Percentiles rank a stretch among this genome's conserved stretches.
Evolutionary conservation across 192 early-diverging fungal species (phyloP).

Genomic region (Coemansia javaensis): DNA sequence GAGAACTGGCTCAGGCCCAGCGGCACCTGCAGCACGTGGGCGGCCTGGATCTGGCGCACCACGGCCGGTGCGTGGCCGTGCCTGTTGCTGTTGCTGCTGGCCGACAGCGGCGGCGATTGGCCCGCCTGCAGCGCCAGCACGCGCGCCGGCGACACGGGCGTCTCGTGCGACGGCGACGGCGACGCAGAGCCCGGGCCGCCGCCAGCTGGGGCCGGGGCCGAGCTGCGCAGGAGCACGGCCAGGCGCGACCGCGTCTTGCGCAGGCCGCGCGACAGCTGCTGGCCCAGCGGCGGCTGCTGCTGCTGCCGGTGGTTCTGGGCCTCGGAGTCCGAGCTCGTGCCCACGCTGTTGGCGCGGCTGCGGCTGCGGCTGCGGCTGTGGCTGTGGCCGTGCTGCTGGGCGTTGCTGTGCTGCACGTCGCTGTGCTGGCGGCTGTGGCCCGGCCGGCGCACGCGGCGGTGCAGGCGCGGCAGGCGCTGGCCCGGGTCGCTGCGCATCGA

Average conservation of each 20-base stretch:
- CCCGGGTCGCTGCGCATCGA: conserved; percentile 10
- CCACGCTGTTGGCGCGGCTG: too few species aligned
- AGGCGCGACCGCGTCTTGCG: conserved; percentile 33
- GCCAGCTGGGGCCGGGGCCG: too few species aligned
- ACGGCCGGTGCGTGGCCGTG: background rate
- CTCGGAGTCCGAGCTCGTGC: background rate
- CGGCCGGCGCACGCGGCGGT: too few species aligned
- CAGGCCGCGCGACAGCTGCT: conserved; percentile 12
- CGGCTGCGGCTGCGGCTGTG: background rate
- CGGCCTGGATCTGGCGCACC: conserved; percentile 36
- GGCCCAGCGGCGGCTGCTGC: too few species aligned
- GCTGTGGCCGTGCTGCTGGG: background rate
- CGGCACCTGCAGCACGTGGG: conserved; percentile 35
- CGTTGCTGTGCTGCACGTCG: background rate
- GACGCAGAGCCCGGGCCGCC: too few species aligned
- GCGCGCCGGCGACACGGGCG: background rate
- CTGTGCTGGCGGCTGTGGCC: background rate
- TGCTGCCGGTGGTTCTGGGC: background rate
- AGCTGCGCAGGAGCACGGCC: conserved; percentile 18
- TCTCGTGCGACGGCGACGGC: background rate
- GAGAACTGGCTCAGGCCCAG: conserved; percentile 43
- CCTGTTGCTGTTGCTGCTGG: background rate
- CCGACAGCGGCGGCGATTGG: background rate
- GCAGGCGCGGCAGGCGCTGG: background rate
- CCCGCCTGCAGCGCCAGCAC: background rate